Percentiles rank a stretch among this genome's conserved stretches.
Conservation (phyloP, 2,329 filamentous ascomycete species). For the Fusarium sp. region DNA sequence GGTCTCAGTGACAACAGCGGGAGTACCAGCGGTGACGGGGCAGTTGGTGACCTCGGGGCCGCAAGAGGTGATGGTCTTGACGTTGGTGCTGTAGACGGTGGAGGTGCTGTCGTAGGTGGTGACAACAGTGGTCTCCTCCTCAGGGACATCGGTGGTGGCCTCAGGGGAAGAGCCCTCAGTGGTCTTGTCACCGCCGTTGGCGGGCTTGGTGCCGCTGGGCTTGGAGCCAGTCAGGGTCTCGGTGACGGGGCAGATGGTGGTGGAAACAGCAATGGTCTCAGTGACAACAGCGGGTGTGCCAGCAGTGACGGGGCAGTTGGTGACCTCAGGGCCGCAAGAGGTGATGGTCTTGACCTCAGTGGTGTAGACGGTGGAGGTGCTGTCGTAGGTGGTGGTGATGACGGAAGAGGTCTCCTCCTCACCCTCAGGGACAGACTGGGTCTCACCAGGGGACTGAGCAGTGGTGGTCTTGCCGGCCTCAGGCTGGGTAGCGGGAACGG, state of each 20-base stretch:
- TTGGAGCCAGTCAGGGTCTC: neutral
- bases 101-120: slow-evolving; percentile 47
- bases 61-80: slow-evolving; percentile 50
- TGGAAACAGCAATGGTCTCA: slow-evolving; percentile 33
- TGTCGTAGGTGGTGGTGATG: slow-evolving; percentile 48
- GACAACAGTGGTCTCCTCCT: slow-evolving; percentile 38
- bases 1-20: slow-evolving; percentile 42
- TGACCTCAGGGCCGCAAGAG: slow-evolving; percentile 53
- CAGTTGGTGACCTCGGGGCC: slow-evolving; percentile 58
- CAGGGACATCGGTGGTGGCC: slow-evolving; percentile 22
- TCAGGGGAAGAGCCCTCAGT: slow-evolving; percentile 11
- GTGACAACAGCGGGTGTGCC: slow-evolving; percentile 29
- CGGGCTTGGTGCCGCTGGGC: slow-evolving; percentile 12
- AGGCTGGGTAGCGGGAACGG: slow-evolving; percentile 11
- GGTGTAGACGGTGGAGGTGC: slow-evolving; percentile 48
- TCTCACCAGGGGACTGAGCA: slow-evolving; percentile 30
- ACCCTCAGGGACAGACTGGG: slow-evolving; percentile 40
- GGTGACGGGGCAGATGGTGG: slow-evolving; percentile 20
- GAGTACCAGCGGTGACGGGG: slow-evolving; percentile 52
- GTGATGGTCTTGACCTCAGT: slow-evolving; percentile 45
- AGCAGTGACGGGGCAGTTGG: slow-evolving; percentile 59
- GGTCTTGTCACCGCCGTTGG: slow-evolving; percentile 24
- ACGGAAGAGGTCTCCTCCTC: slow-evolving; percentile 5
- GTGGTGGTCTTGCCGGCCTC: slow-evolving; percentile 29
- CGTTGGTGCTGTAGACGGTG: slow-evolving; percentile 49